A percentile compares a stretch with the other conserved stretches of the same genome.
Conservation (phyloP, 495 filamentous ascomycete genomes). For the Copromyces sp. region DNA sequence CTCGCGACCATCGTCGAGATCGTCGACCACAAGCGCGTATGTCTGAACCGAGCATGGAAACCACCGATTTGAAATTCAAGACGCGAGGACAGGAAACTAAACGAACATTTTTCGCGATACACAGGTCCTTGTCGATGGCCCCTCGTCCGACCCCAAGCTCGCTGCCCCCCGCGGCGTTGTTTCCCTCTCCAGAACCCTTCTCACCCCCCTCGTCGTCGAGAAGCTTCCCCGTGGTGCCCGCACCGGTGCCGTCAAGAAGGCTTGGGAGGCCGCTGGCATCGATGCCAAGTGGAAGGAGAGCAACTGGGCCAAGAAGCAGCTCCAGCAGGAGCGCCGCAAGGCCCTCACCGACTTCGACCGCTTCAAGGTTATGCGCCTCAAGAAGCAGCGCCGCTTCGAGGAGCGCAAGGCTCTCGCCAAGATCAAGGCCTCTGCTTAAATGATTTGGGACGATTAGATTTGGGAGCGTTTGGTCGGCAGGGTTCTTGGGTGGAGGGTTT, state of each 20-base stretch:
- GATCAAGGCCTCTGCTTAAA: slow-evolving; percentile 46
- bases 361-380: slow-evolving; percentile 96
- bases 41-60: slow-evolving; percentile 28
- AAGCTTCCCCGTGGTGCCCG: slow-evolving; percentile 82
- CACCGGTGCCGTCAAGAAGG: slow-evolving; percentile 66
- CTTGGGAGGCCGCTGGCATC: slow-evolving; percentile 79
- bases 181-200: slow-evolving; percentile 66
- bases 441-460: slow-evolving; percentile 9
- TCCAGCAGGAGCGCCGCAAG: slow-evolving; percentile 71
- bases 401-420: slow-evolving; percentile 86
- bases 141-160: slow-evolving; percentile 61
- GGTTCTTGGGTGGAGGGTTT: slow-evolving; percentile 27
- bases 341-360: slow-evolving; percentile 96
- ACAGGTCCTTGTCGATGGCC: slow-evolving; percentile 92
- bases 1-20: slow-evolving; percentile 95
- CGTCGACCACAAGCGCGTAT: slow-evolving; percentile 99
- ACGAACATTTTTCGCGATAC: slow-evolving; percentile 17
- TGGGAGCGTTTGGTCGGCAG: slow-evolving; percentile 30
- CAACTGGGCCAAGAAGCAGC: slow-evolving; percentile 83
- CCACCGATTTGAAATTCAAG: slow-evolving; percentile 4
- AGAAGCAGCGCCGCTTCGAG: slow-evolving; percentile 97
- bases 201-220: slow-evolving; percentile 82
- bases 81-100: slow-evolving; percentile 16
- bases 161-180: slow-evolving; percentile 76
- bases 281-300: slow-evolving; percentile 84